Evolutionary conservation across 192 early-diverging fungal genomes (phyloP).

Genomic region (Entophlyctis luteolus): DNA sequence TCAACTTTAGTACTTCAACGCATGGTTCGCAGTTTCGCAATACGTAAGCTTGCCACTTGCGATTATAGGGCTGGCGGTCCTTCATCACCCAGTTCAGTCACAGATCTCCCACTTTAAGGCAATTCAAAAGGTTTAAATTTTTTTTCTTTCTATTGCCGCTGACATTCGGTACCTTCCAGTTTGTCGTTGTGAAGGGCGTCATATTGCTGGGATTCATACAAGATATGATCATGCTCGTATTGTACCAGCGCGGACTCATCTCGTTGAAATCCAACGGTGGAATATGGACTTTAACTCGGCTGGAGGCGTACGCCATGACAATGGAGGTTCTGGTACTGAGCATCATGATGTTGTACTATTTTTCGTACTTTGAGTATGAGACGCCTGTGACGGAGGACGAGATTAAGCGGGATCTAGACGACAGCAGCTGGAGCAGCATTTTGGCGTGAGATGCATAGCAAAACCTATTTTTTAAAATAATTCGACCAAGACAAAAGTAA

Average conservation of each 20-base stretch:
- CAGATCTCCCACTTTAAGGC: background rate
- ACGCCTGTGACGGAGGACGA: too few relatives aligned
- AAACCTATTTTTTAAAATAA: too few relatives aligned
- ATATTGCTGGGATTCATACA: constrained; percentile 8
- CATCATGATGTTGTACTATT: background rate
- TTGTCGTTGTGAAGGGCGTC: background rate
- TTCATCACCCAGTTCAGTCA: background rate
- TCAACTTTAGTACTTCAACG: too few relatives aligned
- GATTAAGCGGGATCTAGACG: too few relatives aligned
- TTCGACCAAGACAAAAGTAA: too few relatives aligned
- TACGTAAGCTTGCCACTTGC: background rate
- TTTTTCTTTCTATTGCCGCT: background rate
- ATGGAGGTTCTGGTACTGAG: background rate
- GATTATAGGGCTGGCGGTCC: background rate
- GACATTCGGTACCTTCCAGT: background rate
- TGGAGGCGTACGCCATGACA: constrained; percentile 3
- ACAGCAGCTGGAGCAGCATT: too few relatives aligned
- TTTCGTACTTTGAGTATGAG: too few relatives aligned
- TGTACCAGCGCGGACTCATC: background rate
- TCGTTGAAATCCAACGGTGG: background rate
- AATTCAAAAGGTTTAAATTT: background rate
- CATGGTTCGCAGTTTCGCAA: background rate
- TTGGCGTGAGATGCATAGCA: too few relatives aligned
- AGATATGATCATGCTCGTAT: background rate
- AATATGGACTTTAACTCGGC: background rate